Evolutionary conservation across 1,284 basidiomycete species (phyloP).

Genomic region (Fomitopsis betulina): DNA sequence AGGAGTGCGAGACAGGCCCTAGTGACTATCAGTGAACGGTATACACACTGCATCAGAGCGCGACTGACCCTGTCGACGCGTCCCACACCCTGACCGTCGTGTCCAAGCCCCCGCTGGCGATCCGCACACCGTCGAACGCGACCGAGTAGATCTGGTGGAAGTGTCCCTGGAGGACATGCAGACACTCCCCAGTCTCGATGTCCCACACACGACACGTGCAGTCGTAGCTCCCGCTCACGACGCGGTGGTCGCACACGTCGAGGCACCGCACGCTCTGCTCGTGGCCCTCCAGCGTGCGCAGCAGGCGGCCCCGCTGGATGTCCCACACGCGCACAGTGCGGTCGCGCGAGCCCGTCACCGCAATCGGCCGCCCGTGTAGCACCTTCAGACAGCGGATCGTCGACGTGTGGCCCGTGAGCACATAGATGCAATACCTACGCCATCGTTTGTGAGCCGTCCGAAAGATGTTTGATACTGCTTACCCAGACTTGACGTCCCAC

Average conservation of each 20-base stretch:
- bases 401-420: constrained; percentile 82
- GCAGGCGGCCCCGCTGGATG: constrained; percentile 69
- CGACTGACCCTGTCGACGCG: constrained; percentile 66
- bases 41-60: neutral
- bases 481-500: constrained; percentile 90
- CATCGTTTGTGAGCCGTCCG: neutral
- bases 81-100: constrained; percentile 91
- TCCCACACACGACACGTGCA: constrained; percentile 70
- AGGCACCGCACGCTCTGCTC: constrained; percentile 82
- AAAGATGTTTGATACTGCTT: constrained; percentile 11
- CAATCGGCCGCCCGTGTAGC: constrained; percentile 82
- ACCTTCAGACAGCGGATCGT: constrained; percentile 92
- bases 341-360: constrained; percentile 88
- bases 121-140: constrained; percentile 83
- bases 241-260: constrained; percentile 78
- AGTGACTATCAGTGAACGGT: constrained; percentile 1
- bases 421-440: constrained; percentile 73
- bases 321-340: constrained; percentile 91
- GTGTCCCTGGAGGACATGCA: constrained; percentile 87
- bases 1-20: constrained; percentile 84
- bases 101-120: constrained; percentile 89
- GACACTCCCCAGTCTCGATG: constrained; percentile 75
- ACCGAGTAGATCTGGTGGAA: constrained; percentile 92
- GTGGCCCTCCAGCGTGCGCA: constrained; percentile 80
- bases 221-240: constrained; percentile 91